Base-by-base conservation (phyloP, 257 asterid species). In the Leonotis leonurus region DNA sequence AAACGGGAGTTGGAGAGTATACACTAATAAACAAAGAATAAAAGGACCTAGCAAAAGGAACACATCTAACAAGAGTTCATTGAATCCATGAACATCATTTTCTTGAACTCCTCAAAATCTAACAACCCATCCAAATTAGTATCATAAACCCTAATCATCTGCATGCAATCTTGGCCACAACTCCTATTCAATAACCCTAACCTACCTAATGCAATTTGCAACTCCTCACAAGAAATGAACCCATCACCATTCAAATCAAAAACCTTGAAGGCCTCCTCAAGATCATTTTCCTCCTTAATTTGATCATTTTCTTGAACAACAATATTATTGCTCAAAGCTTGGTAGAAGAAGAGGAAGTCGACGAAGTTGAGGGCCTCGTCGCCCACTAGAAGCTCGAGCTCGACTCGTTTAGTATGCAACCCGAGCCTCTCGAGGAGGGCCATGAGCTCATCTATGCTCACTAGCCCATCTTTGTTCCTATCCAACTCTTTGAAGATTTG, bases 51-150 rank as follows among this genome's bases (percentile, higher is more conserved):
- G n/a, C n/a, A n/a, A n/a, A n/a, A n/a, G n/a, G n/a, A 1, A 20
- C 5, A 20, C 20, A 14, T 43, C 57, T 52, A 60, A 1, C 46
- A n/a, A 32, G 64, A 22, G 17, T 41, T 39, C 2, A 49, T 45
- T 48, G 56, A 54, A 62, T 62, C 68, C 39, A 29, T 30, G 57
- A 69, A 37, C 90, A 85, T 82, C 90, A 85, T 85, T 8, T 39
- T 65, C 77, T 82, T 81, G 46, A 86, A 81, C 78, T 83, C 94
- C 56, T 83, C 84, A 27, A 79, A 81, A 70, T 86, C 91, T 51
- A 86, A 76, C 61, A 75, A 56, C 1, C 91, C 95, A 73, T 86
- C 91, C 0, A 73, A 73, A 68, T 86, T 83, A 0, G 48, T 40
- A 37, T 86, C 90, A 8, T 75, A 86, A 10, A 52, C 74, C 0